phyloP scores from a whole-genome alignment of 768 basidiomycete species.

The Neoboletus brunneissimus region DNA sequence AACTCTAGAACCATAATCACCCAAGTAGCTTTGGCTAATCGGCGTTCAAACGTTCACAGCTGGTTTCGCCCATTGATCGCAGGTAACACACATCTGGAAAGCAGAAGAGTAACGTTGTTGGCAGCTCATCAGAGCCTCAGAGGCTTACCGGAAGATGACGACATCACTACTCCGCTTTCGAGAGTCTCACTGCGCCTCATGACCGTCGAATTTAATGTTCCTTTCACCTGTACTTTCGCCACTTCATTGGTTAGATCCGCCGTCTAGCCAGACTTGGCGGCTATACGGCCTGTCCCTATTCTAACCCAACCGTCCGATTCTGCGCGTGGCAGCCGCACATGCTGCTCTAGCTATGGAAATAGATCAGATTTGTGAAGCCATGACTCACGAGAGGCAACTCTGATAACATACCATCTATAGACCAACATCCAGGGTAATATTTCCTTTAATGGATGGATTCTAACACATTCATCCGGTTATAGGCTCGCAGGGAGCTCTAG shows the following conservation, averaged over 20 bases:
- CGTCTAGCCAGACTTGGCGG: not conserved
- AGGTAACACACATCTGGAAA: too few species aligned
- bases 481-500: not conserved
- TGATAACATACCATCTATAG: not conserved
- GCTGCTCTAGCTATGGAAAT: not conserved
- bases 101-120: too few species aligned
- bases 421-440: not conserved
- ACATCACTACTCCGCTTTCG: too few species aligned
- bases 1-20: too few species aligned
- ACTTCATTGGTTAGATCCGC: not conserved
- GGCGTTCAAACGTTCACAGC: too few species aligned
- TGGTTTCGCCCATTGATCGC: too few species aligned
- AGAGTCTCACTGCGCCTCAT: too few species aligned
- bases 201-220: too few species aligned
- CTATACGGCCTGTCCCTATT: not conserved
- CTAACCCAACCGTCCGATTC: not conserved
- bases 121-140: too few species aligned
- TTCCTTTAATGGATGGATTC: not conserved
- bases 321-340: too few species aligned
- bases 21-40: too few species aligned
- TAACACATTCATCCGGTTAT: not conserved
- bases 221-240: not conserved
- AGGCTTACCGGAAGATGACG: too few species aligned
- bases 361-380: not conserved
- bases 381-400: not conserved